Conservation (phyloP, 257 asterid genomes). For the Capsicum chinense region DNA sequence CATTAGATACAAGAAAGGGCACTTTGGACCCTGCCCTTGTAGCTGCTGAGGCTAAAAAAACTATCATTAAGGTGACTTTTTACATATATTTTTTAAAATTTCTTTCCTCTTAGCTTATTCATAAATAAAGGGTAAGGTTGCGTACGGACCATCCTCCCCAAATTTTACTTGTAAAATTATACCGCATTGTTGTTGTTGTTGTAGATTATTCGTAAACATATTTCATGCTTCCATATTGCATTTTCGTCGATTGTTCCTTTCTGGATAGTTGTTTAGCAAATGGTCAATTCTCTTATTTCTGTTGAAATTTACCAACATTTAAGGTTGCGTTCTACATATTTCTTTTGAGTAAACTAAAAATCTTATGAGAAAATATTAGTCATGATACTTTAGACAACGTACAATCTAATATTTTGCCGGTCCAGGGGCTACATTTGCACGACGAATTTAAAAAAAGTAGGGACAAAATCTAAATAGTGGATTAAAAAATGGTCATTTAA, state of each 20-base stretch:
- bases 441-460: no score
- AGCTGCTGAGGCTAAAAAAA: conserved; percentile 41
- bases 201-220: neutral
- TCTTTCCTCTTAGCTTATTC: neutral
- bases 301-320: neutral
- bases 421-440: neutral
- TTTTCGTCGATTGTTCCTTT: neutral
- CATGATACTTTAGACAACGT: neutral
- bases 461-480: neutral
- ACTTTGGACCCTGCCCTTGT: conserved; percentile 41
- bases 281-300: neutral
- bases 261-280: neutral
- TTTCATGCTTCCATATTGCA: neutral
- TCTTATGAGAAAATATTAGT: neutral
- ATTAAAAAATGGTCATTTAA: neutral
- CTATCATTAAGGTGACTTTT: conserved; percentile 34
- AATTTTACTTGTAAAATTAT: no score
- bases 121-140: neutral
- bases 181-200: no score
- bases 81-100: neutral
- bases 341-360: neutral
- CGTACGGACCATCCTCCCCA: no score
- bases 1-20: neutral
- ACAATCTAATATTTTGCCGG: neutral
- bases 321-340: neutral